Percentiles rank a stretch among this genome's conserved stretches.
Conservation (phyloP, 1,284 basidiomycete genomes). For the Ceratobasidium sp. region DNA sequence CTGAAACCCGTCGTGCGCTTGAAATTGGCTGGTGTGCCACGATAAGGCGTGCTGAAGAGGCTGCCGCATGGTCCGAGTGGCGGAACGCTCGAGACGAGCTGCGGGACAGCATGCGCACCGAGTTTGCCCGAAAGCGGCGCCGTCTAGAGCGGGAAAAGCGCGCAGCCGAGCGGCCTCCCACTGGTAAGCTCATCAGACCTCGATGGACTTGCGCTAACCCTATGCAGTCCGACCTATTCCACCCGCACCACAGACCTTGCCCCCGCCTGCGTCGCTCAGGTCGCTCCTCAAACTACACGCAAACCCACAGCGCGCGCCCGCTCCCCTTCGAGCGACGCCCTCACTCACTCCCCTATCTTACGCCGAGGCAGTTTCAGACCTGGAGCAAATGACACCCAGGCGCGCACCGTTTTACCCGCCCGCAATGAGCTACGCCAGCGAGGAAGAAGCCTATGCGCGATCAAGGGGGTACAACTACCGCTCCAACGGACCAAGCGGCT, state of each 20-base stretch:
- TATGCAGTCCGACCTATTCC: constrained; percentile 22
- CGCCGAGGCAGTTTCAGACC: constrained; percentile 17
- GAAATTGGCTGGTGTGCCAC: constrained; percentile 65
- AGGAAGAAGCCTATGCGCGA: constrained; percentile 28
- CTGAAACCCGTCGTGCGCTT: constrained; percentile 69
- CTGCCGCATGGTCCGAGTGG: constrained; percentile 77
- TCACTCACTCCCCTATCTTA: constrained; percentile 23
- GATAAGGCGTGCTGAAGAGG: constrained; percentile 65
- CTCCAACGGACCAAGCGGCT: background rate
- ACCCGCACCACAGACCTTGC: constrained; percentile 6
- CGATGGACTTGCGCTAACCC: background rate
- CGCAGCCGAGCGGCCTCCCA: constrained; percentile 23
- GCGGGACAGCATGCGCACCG: constrained; percentile 82
- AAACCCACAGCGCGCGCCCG: constrained; percentile 29
- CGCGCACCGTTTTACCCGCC: constrained; percentile 10
- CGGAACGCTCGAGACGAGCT: constrained; percentile 74
- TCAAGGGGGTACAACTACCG: constrained; percentile 24
- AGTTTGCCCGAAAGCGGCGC: constrained; percentile 80
- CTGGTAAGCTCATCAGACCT: constrained; percentile 4
- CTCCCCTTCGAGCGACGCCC: constrained; percentile 17
- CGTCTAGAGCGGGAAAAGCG: constrained; percentile 81
- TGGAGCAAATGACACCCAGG: constrained; percentile 21
- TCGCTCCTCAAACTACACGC: constrained; percentile 32
- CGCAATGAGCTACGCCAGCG: constrained; percentile 4
- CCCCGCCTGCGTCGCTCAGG: constrained; percentile 13